Base-by-base conservation (phyloP, 2,329 filamentous ascomycete species). In the Colletotrichum noveboracense region DNA sequence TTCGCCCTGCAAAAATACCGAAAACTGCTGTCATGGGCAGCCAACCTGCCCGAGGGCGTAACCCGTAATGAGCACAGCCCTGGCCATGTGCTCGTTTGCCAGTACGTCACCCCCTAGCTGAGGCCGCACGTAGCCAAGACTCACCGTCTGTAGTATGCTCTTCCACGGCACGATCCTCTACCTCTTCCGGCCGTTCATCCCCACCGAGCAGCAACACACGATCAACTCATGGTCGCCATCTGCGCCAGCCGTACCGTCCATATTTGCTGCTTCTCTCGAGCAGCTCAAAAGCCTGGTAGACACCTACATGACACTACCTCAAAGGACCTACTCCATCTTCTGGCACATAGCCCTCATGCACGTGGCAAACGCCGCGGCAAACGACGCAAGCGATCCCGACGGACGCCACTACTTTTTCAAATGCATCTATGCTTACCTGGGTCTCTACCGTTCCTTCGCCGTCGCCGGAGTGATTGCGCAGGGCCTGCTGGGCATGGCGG, bases 271-370 rank as follows among this genome's bases (percentile, higher is more conserved):
- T 3, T 87, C 85, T 1, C 79, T 84, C 2, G 79, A 80, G 60
- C 84, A 86, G 62, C 79, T 87, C 14, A 86, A 87, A 74, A 80
- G 80, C n/a, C 80, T 86, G 7, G 78, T 87, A 7, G 74, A 85
- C 28, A 78, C 82, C n/a, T 86, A 85, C 73, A 82, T 84, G 32
- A 79, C 79, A 10, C 80, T 84, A 52, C 73, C 77, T 7, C 80
- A 80, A 14, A 83, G 84, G 6, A 79, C 79, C 4, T 85, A 82
- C 74, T 82, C 83, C 6, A 82, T 87, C 13, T 78, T 86, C 10
- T 87, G 85, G 84, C 84, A 87, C 68, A 85, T 80, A 14, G 84
- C 83, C 1, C 79, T 87, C 28, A 80, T 84, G 8, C 86, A 86
- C 36, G 79, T 86, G 4, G 79, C 83, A 9, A 87, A 87, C 61